Evolutionary conservation across 148 eudicot species (phyloP).

Genomic region (Polygonum aviculare): DNA sequence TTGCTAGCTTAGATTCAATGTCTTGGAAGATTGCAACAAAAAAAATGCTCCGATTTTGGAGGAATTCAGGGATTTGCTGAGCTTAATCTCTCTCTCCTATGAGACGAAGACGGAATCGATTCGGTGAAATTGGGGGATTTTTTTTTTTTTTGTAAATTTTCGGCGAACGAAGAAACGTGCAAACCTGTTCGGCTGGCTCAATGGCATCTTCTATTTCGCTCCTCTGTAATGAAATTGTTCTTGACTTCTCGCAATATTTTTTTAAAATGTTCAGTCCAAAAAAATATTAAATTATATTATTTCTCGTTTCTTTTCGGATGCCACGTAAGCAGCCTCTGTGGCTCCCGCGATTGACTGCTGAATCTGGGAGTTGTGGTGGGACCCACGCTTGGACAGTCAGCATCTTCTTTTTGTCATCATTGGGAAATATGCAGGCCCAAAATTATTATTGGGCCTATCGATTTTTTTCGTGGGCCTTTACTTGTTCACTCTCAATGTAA

Average conservation of each 20-base stretch:
- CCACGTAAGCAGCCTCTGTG: conserved; percentile 18
- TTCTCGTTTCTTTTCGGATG: conserved; percentile 6
- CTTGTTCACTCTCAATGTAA: background rate
- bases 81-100: background rate
- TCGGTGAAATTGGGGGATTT: conserved; percentile 1
- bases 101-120: background rate
- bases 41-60: background rate
- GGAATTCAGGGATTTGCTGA: background rate
- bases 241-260: background rate
- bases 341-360: conserved; percentile 6
- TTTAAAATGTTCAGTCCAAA: background rate
- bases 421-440: background rate
- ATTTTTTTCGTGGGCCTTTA: background rate
- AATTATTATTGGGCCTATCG: conserved; percentile 1
- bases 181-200: conserved; percentile 1
- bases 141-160: background rate
- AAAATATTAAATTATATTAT: background rate
- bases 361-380: conserved; percentile 8
- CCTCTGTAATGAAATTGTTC: background rate
- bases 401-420: conserved; percentile 7
- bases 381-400: background rate
- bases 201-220: background rate
- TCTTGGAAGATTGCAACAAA: background rate
- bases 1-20: background rate
- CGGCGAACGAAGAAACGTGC: conserved; percentile 4